Evolutionary conservation across 208 protist species (phyloP), one percentile per base, ranked within the genome.

Genomic region (Leishmania mexicana): DNA sequence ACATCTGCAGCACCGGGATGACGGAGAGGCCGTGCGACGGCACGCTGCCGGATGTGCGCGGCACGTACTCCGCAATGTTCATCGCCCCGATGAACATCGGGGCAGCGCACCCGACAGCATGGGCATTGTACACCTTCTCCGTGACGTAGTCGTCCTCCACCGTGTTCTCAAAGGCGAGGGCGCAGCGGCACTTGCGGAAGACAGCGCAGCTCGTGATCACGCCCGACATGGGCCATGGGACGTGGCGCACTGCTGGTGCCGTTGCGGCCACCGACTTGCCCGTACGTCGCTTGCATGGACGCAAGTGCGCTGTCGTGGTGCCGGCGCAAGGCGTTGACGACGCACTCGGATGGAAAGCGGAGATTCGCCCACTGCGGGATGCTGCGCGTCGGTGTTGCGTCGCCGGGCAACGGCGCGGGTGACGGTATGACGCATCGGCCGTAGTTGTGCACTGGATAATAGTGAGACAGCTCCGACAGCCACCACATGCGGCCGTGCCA

Each of bases 71-170:
- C 5, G 83, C 78, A 21, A 90, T 81, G 81, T 90, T 88, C 71
- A 87, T 84, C 21, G 85, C 83, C 0, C 90, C 89, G 38, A 81
- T 78, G 78, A 91, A 92, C 5, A 95, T 35, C 31, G 40, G 3
- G 91, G 89, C 64, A 95, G n/a, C 28, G 84, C 76, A 13, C 91
- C 91, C 28, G 73, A 78, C 8, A 89, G 42, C 40, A 94, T 35
- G 81, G 8, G 81, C 89, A 70, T 94, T 86, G 85, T 91, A 94
- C 8, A 94, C 83, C 79, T 95, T 95, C 71, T 95, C 91, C 47
- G 91, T 91, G 67, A 95, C 89, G 84, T 95, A 93, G 77, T 88
- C 89, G 15, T 75, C 75, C 65, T 90, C 91, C 1, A 83, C 8
- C n/a, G 85, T 84, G 80, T 95, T 95, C 68, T 95, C 91, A 0